Evolutionary conservation across 306 rosid species (phyloP).

Genomic region (Trifolium dubium): DNA sequence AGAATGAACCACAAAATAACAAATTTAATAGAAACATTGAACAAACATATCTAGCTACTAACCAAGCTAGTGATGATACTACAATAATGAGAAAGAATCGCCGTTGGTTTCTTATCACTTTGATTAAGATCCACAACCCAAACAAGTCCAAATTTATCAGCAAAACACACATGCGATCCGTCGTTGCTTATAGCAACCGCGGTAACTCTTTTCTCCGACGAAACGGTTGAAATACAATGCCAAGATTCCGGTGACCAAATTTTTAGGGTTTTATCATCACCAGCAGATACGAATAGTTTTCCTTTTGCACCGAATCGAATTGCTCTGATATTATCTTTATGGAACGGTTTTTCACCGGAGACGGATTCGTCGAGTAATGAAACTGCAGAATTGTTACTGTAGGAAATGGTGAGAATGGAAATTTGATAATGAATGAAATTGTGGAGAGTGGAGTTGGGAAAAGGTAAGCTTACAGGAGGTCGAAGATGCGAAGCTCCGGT

Average conservation of each 20-base stretch:
- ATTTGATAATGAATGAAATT: not conserved
- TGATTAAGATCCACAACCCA: conserved; percentile 76
- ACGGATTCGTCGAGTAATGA: conserved; percentile 60
- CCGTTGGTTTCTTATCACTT: conserved; percentile 58
- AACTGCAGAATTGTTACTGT: conserved; percentile 63
- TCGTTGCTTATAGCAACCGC: conserved; percentile 80
- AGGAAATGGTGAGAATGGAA: not conserved
- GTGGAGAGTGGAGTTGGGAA: not conserved
- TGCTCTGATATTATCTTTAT: conserved; percentile 78
- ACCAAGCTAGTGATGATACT: conserved; percentile 94
- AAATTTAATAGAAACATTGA: not conserved
- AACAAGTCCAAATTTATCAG: conserved; percentile 93
- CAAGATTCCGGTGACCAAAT: conserved; percentile 80
- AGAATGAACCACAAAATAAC: not conserved
- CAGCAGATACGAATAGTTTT: conserved; percentile 80
- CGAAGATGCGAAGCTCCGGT: conserved; percentile 80
- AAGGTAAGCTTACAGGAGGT: conserved; percentile 57
- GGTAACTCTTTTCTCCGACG: conserved; percentile 86
- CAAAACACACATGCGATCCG: conserved; percentile 75
- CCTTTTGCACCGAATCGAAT: conserved; percentile 74
- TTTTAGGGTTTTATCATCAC: conserved; percentile 87
- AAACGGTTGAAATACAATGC: conserved; percentile 75
- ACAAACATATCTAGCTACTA: conserved; percentile 3
- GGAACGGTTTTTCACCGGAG: conserved; percentile 43
- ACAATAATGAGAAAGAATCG: conserved; percentile 88